Evolutionary conservation across 2,329 filamentous ascomycete species (phyloP).

Genomic region (Botryosphaeria agaves): DNA sequence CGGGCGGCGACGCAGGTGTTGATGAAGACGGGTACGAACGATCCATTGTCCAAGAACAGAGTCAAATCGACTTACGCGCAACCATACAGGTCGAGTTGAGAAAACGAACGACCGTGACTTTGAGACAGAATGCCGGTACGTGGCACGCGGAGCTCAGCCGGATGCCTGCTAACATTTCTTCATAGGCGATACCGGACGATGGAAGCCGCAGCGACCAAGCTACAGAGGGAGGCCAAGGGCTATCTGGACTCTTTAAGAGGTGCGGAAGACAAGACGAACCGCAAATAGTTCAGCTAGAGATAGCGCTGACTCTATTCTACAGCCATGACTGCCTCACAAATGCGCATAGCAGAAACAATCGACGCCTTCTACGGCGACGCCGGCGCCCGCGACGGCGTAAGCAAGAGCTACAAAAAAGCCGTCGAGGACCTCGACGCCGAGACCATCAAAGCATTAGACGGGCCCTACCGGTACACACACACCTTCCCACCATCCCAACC

Average conservation of each 20-base stretch:
- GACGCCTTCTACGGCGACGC: constrained; percentile 98
- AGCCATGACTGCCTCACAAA: constrained; percentile 98
- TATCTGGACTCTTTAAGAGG: constrained; percentile 91
- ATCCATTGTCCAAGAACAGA: not conserved
- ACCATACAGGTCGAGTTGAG: constrained; percentile 65
- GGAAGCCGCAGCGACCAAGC: constrained; percentile 78
- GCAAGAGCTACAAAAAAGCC: constrained; percentile 92
- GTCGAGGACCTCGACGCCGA: constrained; percentile 96
- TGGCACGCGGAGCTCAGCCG: too few relatives aligned
- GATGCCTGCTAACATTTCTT: too few relatives aligned
- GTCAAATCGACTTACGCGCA: not conserved
- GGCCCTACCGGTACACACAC: constrained; percentile 58
- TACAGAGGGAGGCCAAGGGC: constrained; percentile 96
- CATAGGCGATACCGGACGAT: constrained; percentile 93
- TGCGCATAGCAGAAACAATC: constrained; percentile 98
- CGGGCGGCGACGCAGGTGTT: constrained; percentile 98
- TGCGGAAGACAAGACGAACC: constrained; percentile 14
- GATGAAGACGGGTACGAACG: constrained; percentile 79
- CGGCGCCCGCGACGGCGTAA: constrained; percentile 86
- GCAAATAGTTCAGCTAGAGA: not conserved
- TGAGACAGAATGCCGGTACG: constrained; percentile 82
- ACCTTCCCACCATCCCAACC: constrained; percentile 1
- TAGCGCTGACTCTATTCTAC: constrained; percentile 3
- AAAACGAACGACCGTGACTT: constrained; percentile 98
- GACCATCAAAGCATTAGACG: constrained; percentile 95